phyloP scores from a whole-genome alignment of 176 grass and related monocot genomes.

The Dendrocalamus sinicus region DNA sequence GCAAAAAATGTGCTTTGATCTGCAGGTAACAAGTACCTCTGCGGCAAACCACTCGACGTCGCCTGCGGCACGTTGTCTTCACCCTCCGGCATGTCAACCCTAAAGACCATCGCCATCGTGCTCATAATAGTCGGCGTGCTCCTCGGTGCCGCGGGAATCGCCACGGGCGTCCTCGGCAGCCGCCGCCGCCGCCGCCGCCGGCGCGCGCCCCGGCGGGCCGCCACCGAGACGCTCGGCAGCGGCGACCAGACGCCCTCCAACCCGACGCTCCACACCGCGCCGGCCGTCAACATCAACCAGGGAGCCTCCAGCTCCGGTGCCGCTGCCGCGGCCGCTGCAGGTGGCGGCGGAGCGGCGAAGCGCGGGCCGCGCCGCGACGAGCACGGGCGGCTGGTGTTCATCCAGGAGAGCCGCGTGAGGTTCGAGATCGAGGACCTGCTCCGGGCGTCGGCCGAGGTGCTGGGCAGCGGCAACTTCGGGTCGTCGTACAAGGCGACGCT shows the following conservation, averaged over 20 bases:
- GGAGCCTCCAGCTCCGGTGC: neutral
- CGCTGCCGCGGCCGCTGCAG: neutral
- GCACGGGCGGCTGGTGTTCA: slow-evolving; percentile 77
- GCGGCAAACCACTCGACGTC: slow-evolving; percentile 64
- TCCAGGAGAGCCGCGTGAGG: slow-evolving; percentile 57
- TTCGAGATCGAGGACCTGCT: slow-evolving; percentile 94
- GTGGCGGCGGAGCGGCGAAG: neutral
- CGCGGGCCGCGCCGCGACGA: slow-evolving; percentile 49
- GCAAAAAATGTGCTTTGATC: neutral
- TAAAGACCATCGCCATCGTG: slow-evolving; percentile 31
- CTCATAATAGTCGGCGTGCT: slow-evolving; percentile 49
- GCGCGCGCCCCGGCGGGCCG: neutral
- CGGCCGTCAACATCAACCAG: slow-evolving; percentile 51
- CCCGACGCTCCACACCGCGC: slow-evolving; percentile 50
- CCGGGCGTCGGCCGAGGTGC: slow-evolving; percentile 85
- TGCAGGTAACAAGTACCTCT: slow-evolving; percentile 73
- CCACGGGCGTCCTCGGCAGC: slow-evolving; percentile 1
- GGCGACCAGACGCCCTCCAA: slow-evolving; percentile 52
- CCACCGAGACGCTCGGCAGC: neutral
- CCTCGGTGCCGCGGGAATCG: slow-evolving; percentile 25
- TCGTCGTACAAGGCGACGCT: slow-evolving; percentile 93
- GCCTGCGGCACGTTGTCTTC: slow-evolving; percentile 31
- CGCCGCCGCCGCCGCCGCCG: neutral
- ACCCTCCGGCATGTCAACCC: slow-evolving; percentile 9
- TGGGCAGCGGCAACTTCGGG: slow-evolving; percentile 80